A percentile compares a stretch with the other conserved stretches of the same genome.
These are phyloP conservation scores for Prunus campanulata DNA, from an alignment of 306 rosid species.

Conservation along the genomic window DNA sequence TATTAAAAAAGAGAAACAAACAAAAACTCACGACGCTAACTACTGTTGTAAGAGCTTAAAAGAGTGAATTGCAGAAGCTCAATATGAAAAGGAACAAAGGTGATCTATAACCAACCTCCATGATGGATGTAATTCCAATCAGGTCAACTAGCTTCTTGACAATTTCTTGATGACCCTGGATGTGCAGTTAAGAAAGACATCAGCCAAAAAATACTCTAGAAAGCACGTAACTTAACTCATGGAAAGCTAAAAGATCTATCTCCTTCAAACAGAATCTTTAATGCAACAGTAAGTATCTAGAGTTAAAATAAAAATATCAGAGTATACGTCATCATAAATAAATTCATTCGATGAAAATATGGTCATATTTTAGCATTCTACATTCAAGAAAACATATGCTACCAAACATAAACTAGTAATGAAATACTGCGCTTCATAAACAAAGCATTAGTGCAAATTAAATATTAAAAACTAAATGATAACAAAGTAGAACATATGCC, in stretches of 20 bases:
- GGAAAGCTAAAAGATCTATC: not conserved
- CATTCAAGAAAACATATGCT: no score
- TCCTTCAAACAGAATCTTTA: not conserved
- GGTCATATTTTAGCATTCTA: no score
- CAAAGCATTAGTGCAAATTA: not conserved
- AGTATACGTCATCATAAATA: no score
- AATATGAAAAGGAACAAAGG: constrained; percentile 21
- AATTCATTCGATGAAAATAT: no score
- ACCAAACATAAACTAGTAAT: no score
- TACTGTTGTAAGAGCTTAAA: not conserved
- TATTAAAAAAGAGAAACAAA: not conserved
- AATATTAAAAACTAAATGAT: not conserved
- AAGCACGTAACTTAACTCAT: not conserved
- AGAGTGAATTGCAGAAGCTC: not conserved
- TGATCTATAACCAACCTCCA: constrained; percentile 78
- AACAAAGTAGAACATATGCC: not conserved
- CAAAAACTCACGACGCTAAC: not conserved
- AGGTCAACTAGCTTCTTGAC: constrained; percentile 87
- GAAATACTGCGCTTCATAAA: no score
- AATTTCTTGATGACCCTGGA: constrained; percentile 82
- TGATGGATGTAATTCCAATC: constrained; percentile 96
- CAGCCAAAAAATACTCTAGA: constrained; percentile 9
- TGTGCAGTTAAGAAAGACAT: constrained; percentile 18
- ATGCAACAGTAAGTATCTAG: not conserved
- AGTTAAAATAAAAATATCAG: no score